A percentile compares a stretch with the other conserved stretches of the same genome.
phyloP scores from a whole-genome alignment of 2,329 filamentous ascomycete genomes.

The Colletotrichum sp. region DNA sequence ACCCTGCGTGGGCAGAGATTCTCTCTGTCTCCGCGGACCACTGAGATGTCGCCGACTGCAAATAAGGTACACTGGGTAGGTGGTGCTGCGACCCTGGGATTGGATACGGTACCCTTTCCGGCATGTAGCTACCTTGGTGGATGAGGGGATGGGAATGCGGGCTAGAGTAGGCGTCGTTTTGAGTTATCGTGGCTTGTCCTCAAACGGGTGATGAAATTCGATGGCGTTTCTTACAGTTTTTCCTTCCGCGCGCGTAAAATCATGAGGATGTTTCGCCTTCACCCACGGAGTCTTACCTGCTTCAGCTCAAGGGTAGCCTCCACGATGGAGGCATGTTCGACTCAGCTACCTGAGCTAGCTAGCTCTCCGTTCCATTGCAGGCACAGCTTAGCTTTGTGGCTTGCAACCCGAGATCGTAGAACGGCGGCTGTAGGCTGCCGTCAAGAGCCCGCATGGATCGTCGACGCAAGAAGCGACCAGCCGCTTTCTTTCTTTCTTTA shows the following conservation, averaged over 20 bases:
- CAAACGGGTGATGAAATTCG: not conserved
- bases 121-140: not conserved
- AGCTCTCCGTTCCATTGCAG: not conserved
- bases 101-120: not conserved
- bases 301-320: not conserved
- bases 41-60: not conserved
- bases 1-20: not conserved
- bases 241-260: not conserved
- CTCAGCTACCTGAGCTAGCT: not conserved
- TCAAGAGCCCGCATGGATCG: constrained; percentile 8
- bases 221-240: not conserved
- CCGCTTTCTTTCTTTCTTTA: not conserved
- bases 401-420: not conserved
- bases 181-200: not conserved
- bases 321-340: not conserved
- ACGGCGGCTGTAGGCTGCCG: not conserved
- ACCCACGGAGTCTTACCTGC: not conserved
- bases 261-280: not conserved
- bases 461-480: not conserved
- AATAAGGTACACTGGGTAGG: not conserved
- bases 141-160: not conserved
- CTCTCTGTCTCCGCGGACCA: not conserved
- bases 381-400: not conserved
- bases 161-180: not conserved
- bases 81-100: not conserved